A percentile compares a stretch with the other conserved stretches of the same genome.
These are phyloP conservation scores for Sugiyamaella castrensis DNA, from an alignment of 1,139 yeast species.

Conservation along the genomic window DNA sequence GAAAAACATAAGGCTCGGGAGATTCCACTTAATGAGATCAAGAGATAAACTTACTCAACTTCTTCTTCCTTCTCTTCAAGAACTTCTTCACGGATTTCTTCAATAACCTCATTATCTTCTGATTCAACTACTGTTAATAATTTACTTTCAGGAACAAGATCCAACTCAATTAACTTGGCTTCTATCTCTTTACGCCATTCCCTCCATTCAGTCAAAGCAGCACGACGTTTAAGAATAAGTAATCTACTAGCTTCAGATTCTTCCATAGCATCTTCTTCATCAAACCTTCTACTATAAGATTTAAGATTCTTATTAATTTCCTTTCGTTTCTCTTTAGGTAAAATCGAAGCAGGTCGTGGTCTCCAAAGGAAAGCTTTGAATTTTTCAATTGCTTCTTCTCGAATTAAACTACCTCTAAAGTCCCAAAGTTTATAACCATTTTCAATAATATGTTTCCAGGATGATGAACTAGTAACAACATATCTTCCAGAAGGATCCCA, in stretches of 20 bases:
- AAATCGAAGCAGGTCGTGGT: slow-evolving; percentile 84
- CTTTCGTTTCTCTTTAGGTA: slow-evolving; percentile 77
- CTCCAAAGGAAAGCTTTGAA: slow-evolving; percentile 95
- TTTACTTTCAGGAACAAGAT: slow-evolving; percentile 37
- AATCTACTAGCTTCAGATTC: slow-evolving; percentile 92
- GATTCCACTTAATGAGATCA: too few species aligned
- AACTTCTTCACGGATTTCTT: slow-evolving; percentile 79
- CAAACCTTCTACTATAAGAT: slow-evolving; percentile 89
- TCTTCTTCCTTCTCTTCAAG: slow-evolving; percentile 46
- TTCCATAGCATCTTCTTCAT: slow-evolving; percentile 95
- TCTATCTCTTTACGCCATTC: slow-evolving; percentile 65
- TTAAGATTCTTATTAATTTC: slow-evolving; percentile 86
- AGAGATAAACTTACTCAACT: neutral
- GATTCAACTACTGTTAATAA: slow-evolving; percentile 25
- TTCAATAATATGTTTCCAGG: slow-evolving; percentile 80
- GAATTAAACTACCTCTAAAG: slow-evolving; percentile 71
- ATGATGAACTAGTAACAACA: slow-evolving; percentile 82
- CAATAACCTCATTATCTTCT: slow-evolving; percentile 59
- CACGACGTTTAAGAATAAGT: slow-evolving; percentile 80
- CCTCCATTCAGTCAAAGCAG: slow-evolving; percentile 81
- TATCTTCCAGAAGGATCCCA: slow-evolving; percentile 98
- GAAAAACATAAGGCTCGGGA: neutral
- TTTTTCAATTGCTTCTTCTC: slow-evolving; percentile 74
- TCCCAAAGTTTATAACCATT: slow-evolving; percentile 89
- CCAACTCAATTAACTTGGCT: slow-evolving; percentile 46